Evolutionary conservation across 2,329 filamentous ascomycete genomes (phyloP), one percentile per base, ranked within the genome.

Genomic region (Cyphellophora attinorum): DNA sequence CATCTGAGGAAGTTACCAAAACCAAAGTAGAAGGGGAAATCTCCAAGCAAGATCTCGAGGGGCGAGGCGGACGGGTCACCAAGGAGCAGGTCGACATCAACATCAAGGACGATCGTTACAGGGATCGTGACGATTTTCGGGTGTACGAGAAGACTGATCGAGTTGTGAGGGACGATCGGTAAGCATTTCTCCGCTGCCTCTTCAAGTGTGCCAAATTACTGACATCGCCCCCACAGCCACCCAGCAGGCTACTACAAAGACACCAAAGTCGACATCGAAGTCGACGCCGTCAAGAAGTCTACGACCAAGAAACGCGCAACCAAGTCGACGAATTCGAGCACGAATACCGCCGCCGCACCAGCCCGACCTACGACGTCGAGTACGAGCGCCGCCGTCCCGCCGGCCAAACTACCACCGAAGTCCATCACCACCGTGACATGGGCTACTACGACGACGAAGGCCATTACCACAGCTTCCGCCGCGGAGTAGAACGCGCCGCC

Each of bases 11-110:
- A 64, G 78, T 77, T 65, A 49, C 47, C 43, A 67, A 75, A 54
- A 79, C 78, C 59, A 78, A 86, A 78, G 79, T 89, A 79, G 85
- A 94, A 78, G 77, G 84, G 71, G 79, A 89, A 69, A 77, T 85
- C 71, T 74, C 85, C 67, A 25, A 40, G 23, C 70, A 72, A 70
- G 69, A 63, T 55, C 59, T 77, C 68, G 73, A 80, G 70, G 78
- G 79, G 80, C 81, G 84, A 83, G 88, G 88, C 93, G 85, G 81
- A 81, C 79, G 77, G 69, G 69, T 74, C 71, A 67, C 71, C 68
- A 79, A 85, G 70, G 39, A 49, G 34, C 83, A 93, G 72, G 76
- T 93, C 69, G 81, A 82, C 64, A 77, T 84, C 67, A 76, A 84
- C 69, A 77, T 88, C 64, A 74, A 68, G 63, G 69, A 78, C 68